Evolutionary conservation across 2,329 filamentous ascomycete genomes (phyloP), one percentile per base, ranked within the genome.

Genomic region (Dryadomyces quercus-mongolicae): DNA sequence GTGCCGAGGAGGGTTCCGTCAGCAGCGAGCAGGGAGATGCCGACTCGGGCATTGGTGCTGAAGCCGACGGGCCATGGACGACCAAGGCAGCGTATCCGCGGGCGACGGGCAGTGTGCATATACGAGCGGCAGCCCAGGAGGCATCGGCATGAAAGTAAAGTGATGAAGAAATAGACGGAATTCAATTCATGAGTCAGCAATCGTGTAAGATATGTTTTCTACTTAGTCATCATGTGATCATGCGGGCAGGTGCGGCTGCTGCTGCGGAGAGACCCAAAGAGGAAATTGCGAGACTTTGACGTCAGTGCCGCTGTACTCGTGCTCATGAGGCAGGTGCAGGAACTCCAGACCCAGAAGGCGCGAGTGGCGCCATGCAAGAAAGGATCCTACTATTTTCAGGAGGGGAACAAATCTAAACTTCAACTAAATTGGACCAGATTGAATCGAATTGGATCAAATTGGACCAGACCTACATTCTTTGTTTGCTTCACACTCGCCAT

Each of bases 1-100:
- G 86, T 0, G 66, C 66, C 43, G 71, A 74, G 0, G 84, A 81
- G 0, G 73, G 77, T 53, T 31, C 25, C 4, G 74, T 22, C 9
- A 21, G n/a, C 16, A 31, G 15, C 45, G 45, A 31, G 44, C 6
- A 44, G 18, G n/a, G 18, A 12, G 44, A 40, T 16, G 36, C 42
- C 16, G 42, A 44, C 13, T 44, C 42, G 10, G 42, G 42, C 18
- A 44, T 44, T 16, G 16, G 42, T 3, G 42, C 42, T 5, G 42
- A 44, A 10, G 42, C 18, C 18, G 42, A 44, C 42, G 42, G 42
- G 16, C 42, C 42, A 5, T 44, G 42, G 42, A 44, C 4, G 15
- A 5, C 42, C 42, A 44, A 44, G 18, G 42, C 18, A 5, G 42
- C 18, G 42, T 44, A 44, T 20, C 42, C 42, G 16, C 42, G 42